Base-by-base conservation (phyloP, 2,329 filamentous ascomycete species). In the Xylaria sp. region DNA sequence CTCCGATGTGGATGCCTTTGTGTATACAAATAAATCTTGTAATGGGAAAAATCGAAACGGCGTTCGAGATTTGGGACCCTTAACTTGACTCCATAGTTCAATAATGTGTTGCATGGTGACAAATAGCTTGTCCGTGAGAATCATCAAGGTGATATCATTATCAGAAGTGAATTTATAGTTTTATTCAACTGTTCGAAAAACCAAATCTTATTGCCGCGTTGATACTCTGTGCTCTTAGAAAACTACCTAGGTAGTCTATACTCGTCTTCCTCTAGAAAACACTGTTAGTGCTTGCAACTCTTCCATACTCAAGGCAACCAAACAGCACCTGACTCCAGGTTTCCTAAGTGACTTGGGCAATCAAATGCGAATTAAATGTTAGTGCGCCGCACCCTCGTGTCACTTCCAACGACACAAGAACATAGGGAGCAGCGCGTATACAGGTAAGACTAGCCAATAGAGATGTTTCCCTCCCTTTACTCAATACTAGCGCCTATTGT, bases 1-100 rank as follows among this genome's bases (percentile, higher is more conserved):
- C 52, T 64, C 39, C 64, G 3, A 69, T 56, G 67, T 65, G 56
- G 64, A 58, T 28, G 51, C 52, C 23, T 56, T 52, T 60, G 62
- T 68, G 61, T 64, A 70, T 61, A 66, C 49, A 68, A 61, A 52
- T 60, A 39, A 58, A 60, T 63, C 55, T 66, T 70, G 65, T 71
- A 66, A 36, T 62, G 66, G 43, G 57, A 55, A 56, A 56, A 66
- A 52, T 62, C 43, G 8, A 43, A 59, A 43, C 55, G 68, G 70
- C 61, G 60, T 72, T 41, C 62, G 46, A 41, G 43, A 36, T 36
- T 52, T 36, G 49, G 39, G 39, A 57, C 33, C 33, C 52, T 20
- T 23, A 58, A 3, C 39, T 31, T n/a, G 13, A 48, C 20, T 54
- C 25, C 12, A 23, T 57, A 39, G 41, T 56, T 64, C 23, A 28